Base-by-base conservation (phyloP, 495 filamentous ascomycete species). In the Penicillium bovifimosum region DNA sequence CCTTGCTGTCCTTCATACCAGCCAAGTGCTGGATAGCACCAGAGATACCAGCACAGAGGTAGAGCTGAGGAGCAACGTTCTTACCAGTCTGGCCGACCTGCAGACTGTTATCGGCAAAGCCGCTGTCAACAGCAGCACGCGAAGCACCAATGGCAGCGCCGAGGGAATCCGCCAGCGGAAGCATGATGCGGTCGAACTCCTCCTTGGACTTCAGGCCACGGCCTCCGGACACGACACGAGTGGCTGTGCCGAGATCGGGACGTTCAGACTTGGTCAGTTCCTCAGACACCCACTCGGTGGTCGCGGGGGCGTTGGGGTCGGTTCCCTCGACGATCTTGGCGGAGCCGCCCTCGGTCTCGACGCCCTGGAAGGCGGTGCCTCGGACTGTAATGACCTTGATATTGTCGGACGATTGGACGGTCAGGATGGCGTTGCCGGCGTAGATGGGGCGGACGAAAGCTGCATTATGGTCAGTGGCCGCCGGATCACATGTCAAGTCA, bases 1-100 rank as follows among this genome's bases (percentile, higher is more conserved):
- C 95, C 78, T 98, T 98, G 77, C 89, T 95, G 67, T 98, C 93
- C 81, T 98, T 98, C 93, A 98, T 98, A 65, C 93, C 93, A 36
- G 95, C 95, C 71, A 98, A 74, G 80, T 98, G 93, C 73, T 98
- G 93, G 56, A 98, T 98, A 18, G 93, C 93, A 41, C 93, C 93
- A 6, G 87, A 93, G 63, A 98, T 97, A 62, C 93, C 93, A 13
- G 91, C 92, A 28, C 89, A 93, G 52, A 98, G 80, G 66, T 98
- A 98, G 54, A 97, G 75, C 70, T 98, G 86, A 48, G 93, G 93
- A 36, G 93, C 93, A 29, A 98, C 91, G 53, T 96, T 95, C 82
- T 98, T 98, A 54, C 93, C 93, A 6, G 93, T 98, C 75, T 98
- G 93, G 9, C 93, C 93, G 55, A 98, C 90, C 73, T 98, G 93